Evolutionary conservation across 805 yeast genomes (phyloP).

Genomic region (Kazachstania kunashirensis): DNA sequence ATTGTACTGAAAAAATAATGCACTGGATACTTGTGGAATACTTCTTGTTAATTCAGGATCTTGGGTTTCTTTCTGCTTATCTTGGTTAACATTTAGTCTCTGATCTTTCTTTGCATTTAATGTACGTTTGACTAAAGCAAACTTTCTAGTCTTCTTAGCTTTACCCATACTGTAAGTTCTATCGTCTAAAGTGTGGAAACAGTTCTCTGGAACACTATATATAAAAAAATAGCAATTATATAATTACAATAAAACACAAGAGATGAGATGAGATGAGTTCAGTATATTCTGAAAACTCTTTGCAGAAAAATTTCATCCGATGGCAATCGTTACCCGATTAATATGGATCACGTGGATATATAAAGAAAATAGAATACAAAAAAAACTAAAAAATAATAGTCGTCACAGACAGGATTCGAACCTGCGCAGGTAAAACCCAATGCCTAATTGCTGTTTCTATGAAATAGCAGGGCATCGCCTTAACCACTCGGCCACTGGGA

Average conservation of each 20-base stretch:
- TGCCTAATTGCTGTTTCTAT: slow-evolving; percentile 50
- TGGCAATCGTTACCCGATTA: too few relatives aligned
- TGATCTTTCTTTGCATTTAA: slow-evolving; percentile 60
- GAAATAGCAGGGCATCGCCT: slow-evolving; percentile 83
- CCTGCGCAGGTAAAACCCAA: slow-evolving; percentile 95
- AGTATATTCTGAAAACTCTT: background rate
- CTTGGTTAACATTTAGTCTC: slow-evolving; percentile 37
- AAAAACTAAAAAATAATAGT: slow-evolving; percentile 39
- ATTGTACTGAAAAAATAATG: slow-evolving; percentile 89
- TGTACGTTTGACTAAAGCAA: slow-evolving; percentile 83
- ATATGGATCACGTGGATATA: too few relatives aligned
- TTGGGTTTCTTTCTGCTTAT: slow-evolving; percentile 35
- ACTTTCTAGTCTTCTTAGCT: slow-evolving; percentile 93
- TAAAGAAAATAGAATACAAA: slow-evolving; percentile 3
- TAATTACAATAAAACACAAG: too few relatives aligned
- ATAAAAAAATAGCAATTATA: too few relatives aligned
- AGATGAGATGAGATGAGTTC: slow-evolving; percentile 2
- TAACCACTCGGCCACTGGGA: slow-evolving; percentile 89
- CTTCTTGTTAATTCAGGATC: slow-evolving; percentile 71
- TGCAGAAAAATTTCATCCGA: too few relatives aligned
- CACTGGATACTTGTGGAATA: slow-evolving; percentile 91
- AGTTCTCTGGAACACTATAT: too few relatives aligned
- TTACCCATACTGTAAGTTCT: slow-evolving; percentile 65
- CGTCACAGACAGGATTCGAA: slow-evolving; percentile 99
- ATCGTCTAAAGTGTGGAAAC: too few relatives aligned